phyloP scores from a whole-genome alignment of 106 monocot genomes.

The Alisma plantagoaquatica region DNA sequence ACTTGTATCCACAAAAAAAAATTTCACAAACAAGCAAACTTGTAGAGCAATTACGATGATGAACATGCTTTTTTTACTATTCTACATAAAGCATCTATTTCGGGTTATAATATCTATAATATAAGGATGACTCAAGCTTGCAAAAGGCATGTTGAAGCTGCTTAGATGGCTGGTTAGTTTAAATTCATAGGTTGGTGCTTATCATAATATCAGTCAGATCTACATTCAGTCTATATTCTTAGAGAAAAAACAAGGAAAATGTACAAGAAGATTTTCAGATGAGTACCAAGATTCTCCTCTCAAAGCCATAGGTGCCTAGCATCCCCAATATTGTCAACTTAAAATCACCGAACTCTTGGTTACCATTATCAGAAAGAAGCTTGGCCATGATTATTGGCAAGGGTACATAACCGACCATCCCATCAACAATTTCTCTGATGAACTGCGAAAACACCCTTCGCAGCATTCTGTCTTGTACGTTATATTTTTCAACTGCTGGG shows the following conservation, averaged over 20 bases:
- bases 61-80: no score
- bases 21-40: no score
- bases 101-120: no score
- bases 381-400: slow-evolving; percentile 80
- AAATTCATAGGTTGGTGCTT: no score
- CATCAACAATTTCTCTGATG: slow-evolving; percentile 81
- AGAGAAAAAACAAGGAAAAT: background rate
- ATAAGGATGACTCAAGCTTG: no score
- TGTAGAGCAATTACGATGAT: no score
- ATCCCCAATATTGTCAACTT: slow-evolving; percentile 74
- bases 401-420: slow-evolving; percentile 79
- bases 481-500: slow-evolving; percentile 12
- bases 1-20: no score
- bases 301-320: slow-evolving; percentile 84
- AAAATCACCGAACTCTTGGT: slow-evolving; percentile 96
- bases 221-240: no score
- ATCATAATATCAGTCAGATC: no score
- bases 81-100: no score
- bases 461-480: slow-evolving; percentile 17
- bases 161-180: no score
- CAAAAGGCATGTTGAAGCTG: no score
- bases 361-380: slow-evolving; percentile 76
- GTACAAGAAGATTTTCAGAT: background rate
- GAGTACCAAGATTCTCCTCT: slow-evolving; percentile 87
- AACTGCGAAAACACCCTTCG: slow-evolving; percentile 63